Evolutionary conservation across 176 grass and related monocot genomes (phyloP).

Genomic region (Ensete glaucum): DNA sequence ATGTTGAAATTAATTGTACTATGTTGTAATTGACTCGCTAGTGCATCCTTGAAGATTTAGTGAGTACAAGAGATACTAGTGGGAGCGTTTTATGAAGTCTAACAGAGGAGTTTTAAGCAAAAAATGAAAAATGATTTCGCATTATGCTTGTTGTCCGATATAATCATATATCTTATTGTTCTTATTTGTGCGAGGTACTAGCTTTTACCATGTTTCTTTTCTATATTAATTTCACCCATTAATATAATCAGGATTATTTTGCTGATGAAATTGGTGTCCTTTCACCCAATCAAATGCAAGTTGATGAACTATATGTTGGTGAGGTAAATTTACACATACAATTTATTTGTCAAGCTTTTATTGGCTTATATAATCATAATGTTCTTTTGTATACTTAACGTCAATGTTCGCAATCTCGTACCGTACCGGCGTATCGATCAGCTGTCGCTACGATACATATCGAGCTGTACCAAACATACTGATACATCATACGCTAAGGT

Average conservation of each 20-base stretch:
- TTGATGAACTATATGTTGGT: constrained; percentile 62
- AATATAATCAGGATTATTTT: constrained; percentile 67
- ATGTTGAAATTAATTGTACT: too few species aligned
- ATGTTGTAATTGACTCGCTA: too few species aligned
- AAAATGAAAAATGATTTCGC: too few species aligned
- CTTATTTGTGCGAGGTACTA: neutral
- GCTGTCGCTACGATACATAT: too few species aligned
- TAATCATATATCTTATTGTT: neutral
- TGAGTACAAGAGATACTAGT: too few species aligned
- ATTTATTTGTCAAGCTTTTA: neutral
- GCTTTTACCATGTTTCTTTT: neutral
- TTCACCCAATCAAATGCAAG: constrained; percentile 91
- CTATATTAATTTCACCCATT: constrained; percentile 27
- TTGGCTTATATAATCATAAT: neutral
- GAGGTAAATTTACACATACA: constrained; percentile 52
- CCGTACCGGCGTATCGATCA: too few species aligned
- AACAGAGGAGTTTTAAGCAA: too few species aligned
- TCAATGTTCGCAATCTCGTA: too few species aligned
- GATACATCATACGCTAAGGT: too few species aligned
- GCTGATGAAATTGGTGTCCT: constrained; percentile 93
- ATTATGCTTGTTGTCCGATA: neutral
- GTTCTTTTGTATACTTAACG: neutral
- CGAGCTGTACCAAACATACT: too few species aligned
- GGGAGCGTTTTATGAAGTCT: too few species aligned
- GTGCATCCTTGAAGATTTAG: too few species aligned